phyloP scores from a whole-genome alignment of 257 asterid genomes.

The Jaltomata sinuosa region DNA sequence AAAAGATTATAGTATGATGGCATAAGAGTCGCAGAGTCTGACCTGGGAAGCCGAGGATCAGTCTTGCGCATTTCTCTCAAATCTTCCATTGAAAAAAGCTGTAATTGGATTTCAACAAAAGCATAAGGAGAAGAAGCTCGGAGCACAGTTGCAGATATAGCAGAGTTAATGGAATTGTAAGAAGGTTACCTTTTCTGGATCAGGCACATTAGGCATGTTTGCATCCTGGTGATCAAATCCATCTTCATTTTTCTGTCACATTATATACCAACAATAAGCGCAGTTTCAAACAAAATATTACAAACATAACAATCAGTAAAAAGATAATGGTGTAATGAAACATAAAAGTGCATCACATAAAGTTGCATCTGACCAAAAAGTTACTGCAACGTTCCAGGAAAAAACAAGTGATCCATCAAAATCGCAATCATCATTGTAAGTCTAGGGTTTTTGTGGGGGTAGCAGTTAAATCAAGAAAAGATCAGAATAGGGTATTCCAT shows the following conservation, averaged over 20 bases:
- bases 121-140: background rate
- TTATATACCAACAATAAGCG: background rate
- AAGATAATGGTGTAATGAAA: background rate
- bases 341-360: background rate
- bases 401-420: background rate
- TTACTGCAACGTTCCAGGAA: background rate
- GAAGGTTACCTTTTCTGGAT: conserved; percentile 63
- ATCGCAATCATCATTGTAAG: background rate
- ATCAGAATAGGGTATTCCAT: background rate
- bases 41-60: conserved; percentile 98
- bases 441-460: background rate
- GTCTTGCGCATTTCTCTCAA: conserved; percentile 70
- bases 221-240: conserved; percentile 80
- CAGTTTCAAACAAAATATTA: background rate
- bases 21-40: background rate
- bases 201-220: conserved; percentile 64
- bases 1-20: background rate
- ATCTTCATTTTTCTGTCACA: conserved; percentile 72
- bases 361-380: background rate
- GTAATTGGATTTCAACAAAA: conserved; percentile 7
- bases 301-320: background rate
- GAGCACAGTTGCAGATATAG: background rate
- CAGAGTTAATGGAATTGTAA: conserved; percentile 4
- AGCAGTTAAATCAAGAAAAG: background rate
- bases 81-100: conserved; percentile 90